phyloP scores from a whole-genome alignment of 2,329 filamentous ascomycete genomes.

The Penicillium sp. region DNA sequence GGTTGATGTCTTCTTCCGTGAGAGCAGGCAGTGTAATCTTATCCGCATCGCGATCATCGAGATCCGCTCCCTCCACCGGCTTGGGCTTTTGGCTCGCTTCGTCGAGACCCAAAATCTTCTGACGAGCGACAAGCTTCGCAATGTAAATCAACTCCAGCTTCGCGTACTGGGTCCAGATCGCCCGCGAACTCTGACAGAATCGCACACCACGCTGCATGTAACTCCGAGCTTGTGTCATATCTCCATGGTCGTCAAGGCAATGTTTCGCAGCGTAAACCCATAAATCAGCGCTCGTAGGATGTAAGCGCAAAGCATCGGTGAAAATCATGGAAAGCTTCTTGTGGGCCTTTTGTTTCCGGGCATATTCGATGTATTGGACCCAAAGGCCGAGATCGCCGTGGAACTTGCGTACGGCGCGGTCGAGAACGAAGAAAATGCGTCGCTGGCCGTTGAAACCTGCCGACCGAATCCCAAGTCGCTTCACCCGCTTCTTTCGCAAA shows the following conservation, averaged over 20 bases:
- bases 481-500: slow-evolving; percentile 79
- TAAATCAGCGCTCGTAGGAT: slow-evolving; percentile 77
- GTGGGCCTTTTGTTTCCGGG: slow-evolving; percentile 65
- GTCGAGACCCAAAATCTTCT: slow-evolving; percentile 66
- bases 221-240: slow-evolving; percentile 81
- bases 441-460: slow-evolving; percentile 73
- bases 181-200: slow-evolving; percentile 76
- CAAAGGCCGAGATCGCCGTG: slow-evolving; percentile 79
- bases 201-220: slow-evolving; percentile 88
- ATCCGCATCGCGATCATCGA: slow-evolving; percentile 54
- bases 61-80: slow-evolving; percentile 30
- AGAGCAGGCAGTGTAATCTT: slow-evolving; percentile 61
- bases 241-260: slow-evolving; percentile 74
- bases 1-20: slow-evolving; percentile 63
- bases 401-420: slow-evolving; percentile 81
- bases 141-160: slow-evolving; percentile 92
- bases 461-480: slow-evolving; percentile 74
- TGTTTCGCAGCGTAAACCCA: slow-evolving; percentile 84
- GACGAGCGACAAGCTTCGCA: slow-evolving; percentile 73
- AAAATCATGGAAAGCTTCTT: slow-evolving; percentile 63
- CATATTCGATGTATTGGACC: slow-evolving; percentile 87
- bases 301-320: slow-evolving; percentile 74
- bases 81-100: slow-evolving; percentile 40
- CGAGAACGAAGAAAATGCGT: slow-evolving; percentile 85
- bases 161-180: slow-evolving; percentile 86